phyloP scores from a whole-genome alignment of 768 basidiomycete genomes.

The Russula earlei region DNA sequence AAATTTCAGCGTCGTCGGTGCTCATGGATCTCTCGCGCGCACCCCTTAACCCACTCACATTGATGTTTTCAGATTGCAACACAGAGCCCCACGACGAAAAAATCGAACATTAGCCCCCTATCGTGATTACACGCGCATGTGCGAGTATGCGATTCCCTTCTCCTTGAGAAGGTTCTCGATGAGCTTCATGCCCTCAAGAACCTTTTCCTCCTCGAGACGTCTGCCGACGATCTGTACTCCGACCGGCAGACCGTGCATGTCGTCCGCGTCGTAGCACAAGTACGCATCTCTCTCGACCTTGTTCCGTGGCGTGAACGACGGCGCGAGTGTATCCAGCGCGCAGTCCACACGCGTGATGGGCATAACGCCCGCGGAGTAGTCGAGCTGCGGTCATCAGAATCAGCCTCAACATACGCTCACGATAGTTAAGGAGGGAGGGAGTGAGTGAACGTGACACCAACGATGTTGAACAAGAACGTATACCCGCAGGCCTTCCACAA shows the following conservation, averaged over 20 bases:
- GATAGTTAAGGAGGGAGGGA: not conserved
- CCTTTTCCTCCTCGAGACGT: constrained; percentile 64
- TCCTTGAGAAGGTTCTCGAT: constrained; percentile 28
- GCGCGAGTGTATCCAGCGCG: constrained; percentile 32
- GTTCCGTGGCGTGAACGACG: constrained; percentile 32
- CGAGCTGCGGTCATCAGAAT: constrained; percentile 28
- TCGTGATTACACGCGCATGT: not conserved
- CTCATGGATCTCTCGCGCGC: too few species aligned
- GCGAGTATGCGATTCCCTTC: not conserved
- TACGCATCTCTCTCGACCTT: constrained; percentile 39
- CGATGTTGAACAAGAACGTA: constrained; percentile 60
- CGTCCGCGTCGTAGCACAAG: constrained; percentile 45
- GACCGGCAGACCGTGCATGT: constrained; percentile 60
- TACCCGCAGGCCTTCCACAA: constrained; percentile 45
- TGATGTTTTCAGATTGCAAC: too few species aligned
- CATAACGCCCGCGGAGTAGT: constrained; percentile 50
- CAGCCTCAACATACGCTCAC: not conserved
- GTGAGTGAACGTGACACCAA: constrained; percentile 24
- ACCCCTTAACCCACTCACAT: too few species aligned
- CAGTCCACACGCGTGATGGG: constrained; percentile 47
- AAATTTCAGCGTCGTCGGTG: too few species aligned
- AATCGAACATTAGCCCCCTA: too few species aligned
- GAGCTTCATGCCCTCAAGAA: constrained; percentile 59
- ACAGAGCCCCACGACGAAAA: too few species aligned
- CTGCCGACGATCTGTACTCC: constrained; percentile 57